These are phyloP conservation scores for Abrus precatorius DNA, from an alignment of 306 rosid species.

Conservation along the genomic window DNA sequence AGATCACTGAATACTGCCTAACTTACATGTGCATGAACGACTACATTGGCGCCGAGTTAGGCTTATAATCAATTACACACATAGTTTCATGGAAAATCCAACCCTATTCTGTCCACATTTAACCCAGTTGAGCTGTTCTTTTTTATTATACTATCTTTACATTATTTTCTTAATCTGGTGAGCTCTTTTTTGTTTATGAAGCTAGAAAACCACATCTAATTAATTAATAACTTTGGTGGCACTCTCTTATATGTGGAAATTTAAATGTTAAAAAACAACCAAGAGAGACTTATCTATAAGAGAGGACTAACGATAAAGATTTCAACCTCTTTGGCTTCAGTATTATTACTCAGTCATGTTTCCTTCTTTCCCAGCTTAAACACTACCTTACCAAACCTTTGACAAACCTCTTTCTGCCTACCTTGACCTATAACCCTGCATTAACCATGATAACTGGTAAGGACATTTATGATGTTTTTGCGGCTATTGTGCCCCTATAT, in stretches of 20 bases:
- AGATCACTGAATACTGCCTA: slow-evolving; percentile 60
- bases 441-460: slow-evolving; percentile 72
- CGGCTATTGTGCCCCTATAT: slow-evolving; percentile 82
- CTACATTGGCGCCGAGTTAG: slow-evolving; percentile 54
- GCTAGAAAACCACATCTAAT: slow-evolving; percentile 1
- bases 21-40: slow-evolving; percentile 66
- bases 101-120: slow-evolving; percentile 33
- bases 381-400: slow-evolving; percentile 15
- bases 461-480: slow-evolving; percentile 81
- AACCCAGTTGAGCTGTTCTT: slow-evolving; percentile 20
- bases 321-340: slow-evolving; percentile 35
- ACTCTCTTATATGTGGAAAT: not conserved
- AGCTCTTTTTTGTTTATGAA: not conserved
- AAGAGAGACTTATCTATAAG: slow-evolving; percentile 39
- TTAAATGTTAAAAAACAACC: not conserved
- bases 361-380: slow-evolving; percentile 45
- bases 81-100: slow-evolving; percentile 44
- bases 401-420: not conserved
- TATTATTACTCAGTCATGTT: slow-evolving; percentile 39
- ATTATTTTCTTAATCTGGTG: not conserved
- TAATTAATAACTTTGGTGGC: not conserved
- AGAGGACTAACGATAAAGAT: slow-evolving; percentile 5
- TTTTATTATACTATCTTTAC: not conserved
- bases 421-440: slow-evolving; percentile 2
- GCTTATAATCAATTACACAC: slow-evolving; percentile 30